A percentile compares a stretch with the other conserved stretches of the same genome.
Evolutionary conservation across 768 basidiomycete genomes (phyloP).

Genomic region (Russula dissimulans): DNA sequence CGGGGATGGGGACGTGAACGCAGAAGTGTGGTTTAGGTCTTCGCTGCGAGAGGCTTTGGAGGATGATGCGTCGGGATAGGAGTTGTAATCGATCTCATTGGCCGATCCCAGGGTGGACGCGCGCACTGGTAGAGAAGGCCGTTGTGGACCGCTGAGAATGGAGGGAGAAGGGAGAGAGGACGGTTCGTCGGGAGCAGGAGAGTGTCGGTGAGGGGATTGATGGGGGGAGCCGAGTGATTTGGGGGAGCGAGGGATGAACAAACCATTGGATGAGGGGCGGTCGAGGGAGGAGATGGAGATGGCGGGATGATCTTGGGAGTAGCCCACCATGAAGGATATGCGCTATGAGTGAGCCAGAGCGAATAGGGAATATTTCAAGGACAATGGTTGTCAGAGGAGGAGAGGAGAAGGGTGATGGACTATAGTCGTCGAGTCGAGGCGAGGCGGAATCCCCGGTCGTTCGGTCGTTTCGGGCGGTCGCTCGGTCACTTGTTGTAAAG

Average conservation of each 20-base stretch:
- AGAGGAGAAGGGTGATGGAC: background rate
- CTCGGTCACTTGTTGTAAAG: background rate
- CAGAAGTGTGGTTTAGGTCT: constrained; percentile 52
- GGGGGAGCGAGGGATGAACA: constrained; percentile 10
- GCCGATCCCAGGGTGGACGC: constrained; percentile 53
- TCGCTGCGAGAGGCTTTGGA: constrained; percentile 54
- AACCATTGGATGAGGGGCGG: background rate
- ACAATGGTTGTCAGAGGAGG: background rate
- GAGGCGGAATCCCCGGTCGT: constrained; percentile 2
- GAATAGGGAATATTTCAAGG: background rate
- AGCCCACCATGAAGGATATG: constrained; percentile 9
- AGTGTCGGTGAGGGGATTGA: constrained; percentile 10
- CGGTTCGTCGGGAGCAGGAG: background rate
- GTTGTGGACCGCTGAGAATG: constrained; percentile 31
- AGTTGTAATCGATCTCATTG: constrained; percentile 44
- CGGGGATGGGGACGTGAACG: constrained; percentile 19
- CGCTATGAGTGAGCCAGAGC: constrained; percentile 6
- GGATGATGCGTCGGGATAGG: constrained; percentile 6
- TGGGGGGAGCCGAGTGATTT: constrained; percentile 3
- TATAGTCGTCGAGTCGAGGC: constrained; percentile 2
- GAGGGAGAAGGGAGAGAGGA: constrained; percentile 11
- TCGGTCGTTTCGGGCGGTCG: constrained; percentile 1
- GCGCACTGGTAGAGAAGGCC: constrained; percentile 48
- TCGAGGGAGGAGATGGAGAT: constrained; percentile 1
- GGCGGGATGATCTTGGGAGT: constrained; percentile 14